Conservation (phyloP, 2,329 filamentous ascomycete species). For the Hymenotorrendiella dingleyae region DNA sequence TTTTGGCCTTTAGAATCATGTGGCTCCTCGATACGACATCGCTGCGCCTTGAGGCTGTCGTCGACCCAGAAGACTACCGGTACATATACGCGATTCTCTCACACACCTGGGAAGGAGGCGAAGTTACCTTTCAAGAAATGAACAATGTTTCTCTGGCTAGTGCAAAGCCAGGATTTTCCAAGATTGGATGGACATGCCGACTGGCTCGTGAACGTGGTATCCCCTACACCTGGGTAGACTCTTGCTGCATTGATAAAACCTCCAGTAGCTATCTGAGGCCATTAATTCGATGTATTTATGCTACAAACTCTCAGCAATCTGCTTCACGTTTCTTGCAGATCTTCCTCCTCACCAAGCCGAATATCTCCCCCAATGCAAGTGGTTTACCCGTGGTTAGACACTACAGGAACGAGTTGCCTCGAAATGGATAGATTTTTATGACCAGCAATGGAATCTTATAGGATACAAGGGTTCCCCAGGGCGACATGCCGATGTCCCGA, state of each 20-base stretch:
- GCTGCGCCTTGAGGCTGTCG: neutral
- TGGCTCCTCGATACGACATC: neutral
- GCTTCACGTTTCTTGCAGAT: neutral
- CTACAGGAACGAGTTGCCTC: neutral
- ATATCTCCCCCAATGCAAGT: neutral
- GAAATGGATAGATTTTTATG: neutral
- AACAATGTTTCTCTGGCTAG: neutral
- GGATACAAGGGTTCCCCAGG: neutral
- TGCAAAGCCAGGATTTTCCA: neutral
- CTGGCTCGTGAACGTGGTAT: neutral
- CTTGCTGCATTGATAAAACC: neutral
- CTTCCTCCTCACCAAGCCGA: neutral
- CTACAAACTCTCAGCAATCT: neutral
- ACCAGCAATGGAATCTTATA: neutral
- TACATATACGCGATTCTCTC: neutral
- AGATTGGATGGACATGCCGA: neutral
- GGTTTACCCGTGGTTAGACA: neutral
- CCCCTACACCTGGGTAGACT: neutral
- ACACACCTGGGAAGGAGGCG: neutral
- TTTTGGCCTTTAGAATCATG: neutral
- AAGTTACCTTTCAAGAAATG: neutral
- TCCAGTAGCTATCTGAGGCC: neutral
- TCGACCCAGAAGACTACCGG: neutral
- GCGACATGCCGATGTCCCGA: no score
- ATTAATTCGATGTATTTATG: neutral